These are phyloP conservation scores for Pilatotrama ljubarskyi DNA, from an alignment of 768 basidiomycete genomes.

Conservation along the genomic window DNA sequence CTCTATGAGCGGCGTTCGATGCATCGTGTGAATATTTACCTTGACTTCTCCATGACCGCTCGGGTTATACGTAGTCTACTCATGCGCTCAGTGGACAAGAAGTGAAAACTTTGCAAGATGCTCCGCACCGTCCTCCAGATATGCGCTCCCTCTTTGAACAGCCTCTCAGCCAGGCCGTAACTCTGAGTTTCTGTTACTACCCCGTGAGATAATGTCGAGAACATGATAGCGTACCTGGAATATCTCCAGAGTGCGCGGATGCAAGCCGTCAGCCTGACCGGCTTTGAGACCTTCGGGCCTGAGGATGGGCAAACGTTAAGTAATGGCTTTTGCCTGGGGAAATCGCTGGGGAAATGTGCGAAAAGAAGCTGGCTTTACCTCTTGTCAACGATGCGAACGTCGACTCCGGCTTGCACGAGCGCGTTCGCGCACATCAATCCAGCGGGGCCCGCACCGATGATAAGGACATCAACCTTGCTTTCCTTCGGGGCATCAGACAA, in stretches of 20 bases:
- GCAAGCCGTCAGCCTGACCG: constrained; percentile 35
- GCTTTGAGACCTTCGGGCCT: no score
- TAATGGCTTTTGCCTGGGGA: no score
- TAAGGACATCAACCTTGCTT: constrained; percentile 44
- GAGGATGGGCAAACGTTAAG: no score
- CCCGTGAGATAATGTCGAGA: background rate
- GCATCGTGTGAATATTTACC: no score
- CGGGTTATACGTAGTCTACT: no score
- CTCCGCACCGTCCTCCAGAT: constrained; percentile 29
- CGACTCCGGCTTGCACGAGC: constrained; percentile 37
- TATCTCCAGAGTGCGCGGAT: constrained; percentile 34
- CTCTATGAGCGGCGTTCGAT: no score
- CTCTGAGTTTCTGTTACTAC: constrained; percentile 17
- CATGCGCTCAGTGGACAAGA: no score
- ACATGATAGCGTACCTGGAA: constrained; percentile 26
- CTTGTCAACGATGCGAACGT: constrained; percentile 43
- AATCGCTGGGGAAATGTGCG: no score
- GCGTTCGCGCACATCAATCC: constrained; percentile 47
- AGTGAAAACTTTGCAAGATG: no score
- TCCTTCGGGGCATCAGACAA: no score
- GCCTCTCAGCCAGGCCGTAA: constrained; percentile 29
- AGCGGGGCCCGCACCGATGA: constrained; percentile 46
- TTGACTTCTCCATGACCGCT: no score
- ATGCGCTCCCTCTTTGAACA: constrained; percentile 28
- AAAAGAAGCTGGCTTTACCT: no score